Percentiles rank a stretch among this genome's conserved stretches.
phyloP scores from a whole-genome alignment of 2,329 filamentous ascomycete species.

The Botrytis fabae region DNA sequence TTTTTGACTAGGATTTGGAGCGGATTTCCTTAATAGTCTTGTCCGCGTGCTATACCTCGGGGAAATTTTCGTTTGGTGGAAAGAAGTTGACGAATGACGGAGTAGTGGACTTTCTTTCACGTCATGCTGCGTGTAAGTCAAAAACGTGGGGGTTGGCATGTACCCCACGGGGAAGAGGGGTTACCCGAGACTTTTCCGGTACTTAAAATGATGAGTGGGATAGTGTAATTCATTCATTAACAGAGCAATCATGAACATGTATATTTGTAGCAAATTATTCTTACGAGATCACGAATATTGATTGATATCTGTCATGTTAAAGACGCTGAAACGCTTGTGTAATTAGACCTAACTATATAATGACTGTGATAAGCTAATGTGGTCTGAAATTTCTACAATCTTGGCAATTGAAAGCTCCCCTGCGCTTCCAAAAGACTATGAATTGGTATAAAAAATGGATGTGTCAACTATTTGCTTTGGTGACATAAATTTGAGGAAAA shows the following conservation, averaged over 20 bases:
- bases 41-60: background rate
- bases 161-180: background rate
- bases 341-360: background rate
- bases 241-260: background rate
- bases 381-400: background rate
- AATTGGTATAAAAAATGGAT: background rate
- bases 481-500: background rate
- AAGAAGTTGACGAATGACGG: background rate
- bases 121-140: background rate
- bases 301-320: background rate
- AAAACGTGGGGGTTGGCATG: background rate
- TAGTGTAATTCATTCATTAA: background rate
- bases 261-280: background rate
- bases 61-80: background rate
- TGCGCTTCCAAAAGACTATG: background rate
- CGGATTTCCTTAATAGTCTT: background rate
- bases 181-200: slow-evolving; percentile 5
- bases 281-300: background rate
- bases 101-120: background rate
- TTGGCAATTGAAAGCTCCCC: background rate
- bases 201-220: background rate
- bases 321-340: background rate
- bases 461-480: background rate
- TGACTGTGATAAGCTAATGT: background rate
- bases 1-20: background rate